Evolutionary conservation across 2,329 filamentous ascomycete species (phyloP).

Genomic region (Ascochyta lentis): DNA sequence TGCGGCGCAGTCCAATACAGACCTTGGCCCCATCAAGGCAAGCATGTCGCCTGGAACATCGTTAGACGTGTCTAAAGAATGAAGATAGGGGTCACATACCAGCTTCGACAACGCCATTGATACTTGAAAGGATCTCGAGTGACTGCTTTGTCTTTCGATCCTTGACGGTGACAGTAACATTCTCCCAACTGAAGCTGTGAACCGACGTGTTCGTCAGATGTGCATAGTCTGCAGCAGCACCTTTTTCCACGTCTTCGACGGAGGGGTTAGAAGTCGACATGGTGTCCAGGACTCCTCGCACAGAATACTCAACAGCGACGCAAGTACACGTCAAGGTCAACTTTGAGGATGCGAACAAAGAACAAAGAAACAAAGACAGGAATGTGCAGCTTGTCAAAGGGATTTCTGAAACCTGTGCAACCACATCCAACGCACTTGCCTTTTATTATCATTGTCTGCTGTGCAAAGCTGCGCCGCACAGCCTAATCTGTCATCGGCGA

Average conservation of each 20-base stretch:
- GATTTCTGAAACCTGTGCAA: slow-evolving; percentile 7
- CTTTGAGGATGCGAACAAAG: background rate
- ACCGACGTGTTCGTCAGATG: slow-evolving; percentile 70
- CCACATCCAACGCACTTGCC: background rate
- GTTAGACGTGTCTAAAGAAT: background rate
- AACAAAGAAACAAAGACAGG: background rate
- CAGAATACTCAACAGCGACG: background rate
- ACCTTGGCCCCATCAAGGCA: slow-evolving; percentile 80
- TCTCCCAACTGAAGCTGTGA: slow-evolving; percentile 69
- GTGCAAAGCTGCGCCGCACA: background rate
- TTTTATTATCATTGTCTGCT: background rate
- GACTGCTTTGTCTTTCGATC: slow-evolving; percentile 70
- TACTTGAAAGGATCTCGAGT: slow-evolving; percentile 67
- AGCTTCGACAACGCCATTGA: slow-evolving; percentile 69
- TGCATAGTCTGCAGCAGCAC: slow-evolving; percentile 51
- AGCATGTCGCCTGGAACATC: slow-evolving; percentile 69
- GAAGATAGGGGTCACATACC: slow-evolving; percentile 49
- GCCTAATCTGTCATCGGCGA: slow-evolving; percentile 13
- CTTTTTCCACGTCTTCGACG: slow-evolving; percentile 54
- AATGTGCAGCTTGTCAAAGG: background rate
- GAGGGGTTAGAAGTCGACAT: slow-evolving; percentile 25
- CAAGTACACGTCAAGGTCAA: background rate
- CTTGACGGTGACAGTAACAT: slow-evolving; percentile 74
- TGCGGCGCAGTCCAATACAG: slow-evolving; percentile 17
- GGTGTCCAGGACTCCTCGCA: background rate